These are phyloP conservation scores for Platanthera guangdongensis DNA, from an alignment of 106 monocot genomes.

Conservation along the genomic window DNA sequence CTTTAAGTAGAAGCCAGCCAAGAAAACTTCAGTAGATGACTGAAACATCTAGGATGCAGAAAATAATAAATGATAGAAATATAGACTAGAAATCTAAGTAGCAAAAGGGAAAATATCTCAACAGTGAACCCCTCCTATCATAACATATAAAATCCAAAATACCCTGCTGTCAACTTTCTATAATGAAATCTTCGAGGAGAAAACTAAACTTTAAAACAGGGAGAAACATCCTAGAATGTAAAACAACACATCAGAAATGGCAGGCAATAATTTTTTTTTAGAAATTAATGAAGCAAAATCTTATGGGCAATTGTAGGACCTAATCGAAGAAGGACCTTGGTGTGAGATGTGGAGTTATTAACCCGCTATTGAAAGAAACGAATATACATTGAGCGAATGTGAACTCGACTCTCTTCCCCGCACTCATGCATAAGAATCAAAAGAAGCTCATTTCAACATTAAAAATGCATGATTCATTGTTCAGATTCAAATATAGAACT, in stretches of 20 bases:
- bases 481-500: background rate
- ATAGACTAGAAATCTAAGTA: background rate
- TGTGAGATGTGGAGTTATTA: too few species aligned
- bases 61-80: background rate
- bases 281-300: background rate
- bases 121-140: background rate
- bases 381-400: too few species aligned
- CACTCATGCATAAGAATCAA: background rate
- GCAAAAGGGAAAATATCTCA: background rate
- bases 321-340: too few species aligned
- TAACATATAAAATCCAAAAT: background rate
- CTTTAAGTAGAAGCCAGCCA: background rate
- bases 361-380: too few species aligned
- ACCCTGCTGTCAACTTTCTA: background rate
- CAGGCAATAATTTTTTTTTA: background rate
- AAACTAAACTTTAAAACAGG: background rate
- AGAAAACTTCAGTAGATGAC: too few species aligned
- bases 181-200: background rate
- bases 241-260: background rate
- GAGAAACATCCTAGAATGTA: background rate
- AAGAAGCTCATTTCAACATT: background rate
- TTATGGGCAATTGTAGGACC: background rate
- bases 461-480: background rate
- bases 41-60: too few species aligned
- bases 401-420: too few species aligned